A percentile compares a stretch with the other conserved stretches of the same genome.
Evolutionary conservation across 2,329 filamentous ascomycete genomes (phyloP).

Genomic region (Akanthomyces lecanii): DNA sequence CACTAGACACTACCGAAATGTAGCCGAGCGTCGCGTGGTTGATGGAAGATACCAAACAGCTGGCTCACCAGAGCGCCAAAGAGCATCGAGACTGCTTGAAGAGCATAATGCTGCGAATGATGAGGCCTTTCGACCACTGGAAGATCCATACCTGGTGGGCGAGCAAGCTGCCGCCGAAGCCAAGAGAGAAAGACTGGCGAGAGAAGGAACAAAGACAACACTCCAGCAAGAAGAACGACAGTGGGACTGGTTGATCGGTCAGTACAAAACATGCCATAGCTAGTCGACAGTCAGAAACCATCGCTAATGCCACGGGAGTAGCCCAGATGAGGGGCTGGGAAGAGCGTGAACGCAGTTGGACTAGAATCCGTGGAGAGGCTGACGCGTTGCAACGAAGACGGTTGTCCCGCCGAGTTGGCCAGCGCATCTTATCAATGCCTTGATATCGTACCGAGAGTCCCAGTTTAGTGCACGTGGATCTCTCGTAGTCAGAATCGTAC

Average conservation of each 20-base stretch:
- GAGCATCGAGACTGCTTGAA: not conserved
- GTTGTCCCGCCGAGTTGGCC: slow-evolving; percentile 14
- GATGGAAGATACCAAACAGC: slow-evolving; percentile 35
- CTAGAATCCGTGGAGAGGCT: slow-evolving; percentile 36
- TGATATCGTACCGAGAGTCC: not conserved
- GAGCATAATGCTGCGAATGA: slow-evolving; percentile 12
- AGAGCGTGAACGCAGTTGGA: slow-evolving; percentile 47
- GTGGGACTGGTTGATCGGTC: slow-evolving; percentile 59
- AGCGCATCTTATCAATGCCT: slow-evolving; percentile 10
- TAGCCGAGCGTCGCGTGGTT: slow-evolving; percentile 58
- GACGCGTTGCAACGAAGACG: slow-evolving; percentile 25
- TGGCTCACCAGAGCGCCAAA: slow-evolving; percentile 19
- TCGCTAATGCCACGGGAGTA: slow-evolving; percentile 26
- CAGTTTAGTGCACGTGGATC: not conserved
- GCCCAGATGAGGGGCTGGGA: slow-evolving; percentile 49
- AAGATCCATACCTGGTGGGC: slow-evolving; percentile 65
- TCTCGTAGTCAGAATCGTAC: not conserved
- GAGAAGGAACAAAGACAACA: slow-evolving; percentile 51
- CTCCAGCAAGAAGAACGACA: slow-evolving; percentile 53
- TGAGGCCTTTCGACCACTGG: slow-evolving; percentile 45
- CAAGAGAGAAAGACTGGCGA: slow-evolving; percentile 52
- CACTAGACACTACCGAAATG: slow-evolving; percentile 58
- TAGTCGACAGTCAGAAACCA: not conserved
- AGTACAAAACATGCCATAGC: slow-evolving; percentile 25
- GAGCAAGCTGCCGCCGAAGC: slow-evolving; percentile 58